Evolutionary conservation across 139 green algal species (phyloP).

Genomic region (Ettlia oleoabundans): DNA sequence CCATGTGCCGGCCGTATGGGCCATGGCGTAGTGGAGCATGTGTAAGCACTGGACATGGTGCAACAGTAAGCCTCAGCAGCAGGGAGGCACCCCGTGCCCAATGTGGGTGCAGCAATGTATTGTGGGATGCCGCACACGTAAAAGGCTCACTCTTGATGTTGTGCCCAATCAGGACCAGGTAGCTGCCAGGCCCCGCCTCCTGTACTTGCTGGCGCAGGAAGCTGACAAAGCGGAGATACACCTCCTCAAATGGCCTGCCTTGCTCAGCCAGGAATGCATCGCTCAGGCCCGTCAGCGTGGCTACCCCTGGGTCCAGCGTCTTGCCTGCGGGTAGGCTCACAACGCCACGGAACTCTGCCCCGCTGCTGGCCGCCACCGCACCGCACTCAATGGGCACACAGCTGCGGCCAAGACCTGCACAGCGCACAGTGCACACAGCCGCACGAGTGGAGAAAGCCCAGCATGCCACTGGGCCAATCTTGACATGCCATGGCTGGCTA

Average conservation of each 20-base stretch:
- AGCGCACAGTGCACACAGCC: background rate
- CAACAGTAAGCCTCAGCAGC: too few relatives aligned
- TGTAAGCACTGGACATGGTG: too few relatives aligned
- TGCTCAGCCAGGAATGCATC: conserved; percentile 23
- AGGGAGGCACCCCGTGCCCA: too few relatives aligned
- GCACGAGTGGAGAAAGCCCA: background rate
- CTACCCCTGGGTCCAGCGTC: background rate
- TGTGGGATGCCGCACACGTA: too few relatives aligned
- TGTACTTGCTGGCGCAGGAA: conserved; percentile 38
- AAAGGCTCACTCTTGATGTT: conserved; percentile 43
- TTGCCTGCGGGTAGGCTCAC: conserved; percentile 36
- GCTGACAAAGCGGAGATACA: conserved; percentile 40
- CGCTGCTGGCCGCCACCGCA: conserved; percentile 12
- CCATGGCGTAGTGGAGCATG: too few relatives aligned
- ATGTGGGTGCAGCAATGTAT: too few relatives aligned
- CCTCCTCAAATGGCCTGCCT: background rate
- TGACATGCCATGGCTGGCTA: too few relatives aligned
- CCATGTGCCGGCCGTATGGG: too few relatives aligned
- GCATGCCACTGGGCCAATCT: too few relatives aligned
- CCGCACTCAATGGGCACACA: conserved; percentile 55
- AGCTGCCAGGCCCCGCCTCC: background rate
- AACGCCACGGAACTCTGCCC: background rate
- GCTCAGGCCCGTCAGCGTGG: conserved; percentile 43
- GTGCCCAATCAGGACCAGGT: conserved; percentile 45
- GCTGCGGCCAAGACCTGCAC: too few relatives aligned